phyloP scores from a whole-genome alignment of 129 eudicot genomes.

The Solidago caesia region DNA sequence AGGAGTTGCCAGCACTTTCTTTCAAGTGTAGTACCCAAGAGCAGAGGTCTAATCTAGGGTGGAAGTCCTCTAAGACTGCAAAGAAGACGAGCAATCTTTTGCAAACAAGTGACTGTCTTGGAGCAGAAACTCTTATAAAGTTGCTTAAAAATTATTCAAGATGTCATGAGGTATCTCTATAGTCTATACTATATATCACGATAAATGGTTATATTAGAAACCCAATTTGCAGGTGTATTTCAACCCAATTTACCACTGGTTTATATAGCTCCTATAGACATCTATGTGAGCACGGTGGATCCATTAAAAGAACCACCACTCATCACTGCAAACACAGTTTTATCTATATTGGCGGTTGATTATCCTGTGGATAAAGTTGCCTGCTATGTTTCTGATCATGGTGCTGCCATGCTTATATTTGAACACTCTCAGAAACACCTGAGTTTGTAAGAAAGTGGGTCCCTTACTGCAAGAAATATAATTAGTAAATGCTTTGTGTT shows the following conservation, averaged over 20 bases:
- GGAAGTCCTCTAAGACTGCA: conserved; percentile 74
- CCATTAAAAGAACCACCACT: conserved; percentile 80
- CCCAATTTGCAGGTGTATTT: too few species aligned
- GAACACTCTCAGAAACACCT: conserved; percentile 66
- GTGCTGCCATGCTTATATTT: conserved; percentile 82
- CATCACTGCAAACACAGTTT: conserved; percentile 77
- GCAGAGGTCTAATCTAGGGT: conserved; percentile 82
- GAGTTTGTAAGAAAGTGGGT: conserved; percentile 82
- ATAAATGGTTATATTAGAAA: too few species aligned
- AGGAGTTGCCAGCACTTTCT: conserved; percentile 91
- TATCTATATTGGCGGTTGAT: conserved; percentile 74
- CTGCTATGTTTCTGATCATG: conserved; percentile 78
- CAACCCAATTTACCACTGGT: too few species aligned
- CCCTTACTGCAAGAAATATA: conserved; percentile 75
- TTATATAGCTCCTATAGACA: conserved; percentile 45
- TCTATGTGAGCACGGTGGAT: conserved; percentile 80
- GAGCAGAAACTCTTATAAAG: conserved; percentile 85
- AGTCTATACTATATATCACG: not conserved
- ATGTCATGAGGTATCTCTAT: conserved; percentile 70
- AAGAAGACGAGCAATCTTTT: conserved; percentile 61
- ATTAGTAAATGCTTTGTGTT: conserved; percentile 14
- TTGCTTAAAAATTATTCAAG: conserved; percentile 90
- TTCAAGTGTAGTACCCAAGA: conserved; percentile 97
- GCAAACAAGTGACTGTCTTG: conserved; percentile 95
- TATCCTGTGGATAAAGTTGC: conserved; percentile 74